phyloP scores from a whole-genome alignment of 2,329 filamentous ascomycete species.

The Gremmenia infestans region DNA sequence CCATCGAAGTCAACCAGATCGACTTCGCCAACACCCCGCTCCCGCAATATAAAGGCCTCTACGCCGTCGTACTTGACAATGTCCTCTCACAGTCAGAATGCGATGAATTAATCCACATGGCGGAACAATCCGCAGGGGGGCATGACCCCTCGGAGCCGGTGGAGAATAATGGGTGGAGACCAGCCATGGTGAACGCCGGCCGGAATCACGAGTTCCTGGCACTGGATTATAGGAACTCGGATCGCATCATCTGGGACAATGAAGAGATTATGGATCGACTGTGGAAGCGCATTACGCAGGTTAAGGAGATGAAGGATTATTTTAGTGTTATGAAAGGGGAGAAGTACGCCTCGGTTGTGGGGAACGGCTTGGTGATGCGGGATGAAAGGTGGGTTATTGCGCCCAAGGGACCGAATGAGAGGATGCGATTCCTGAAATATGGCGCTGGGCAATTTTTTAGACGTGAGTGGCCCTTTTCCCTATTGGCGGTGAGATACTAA shows the following conservation, averaged over 20 bases:
- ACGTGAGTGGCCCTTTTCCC: slow-evolving; percentile 23
- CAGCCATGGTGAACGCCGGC: slow-evolving; percentile 64
- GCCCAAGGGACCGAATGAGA: slow-evolving; percentile 55
- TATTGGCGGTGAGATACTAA: slow-evolving; percentile 12
- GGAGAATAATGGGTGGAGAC: slow-evolving; percentile 49
- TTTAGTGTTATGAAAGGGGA: slow-evolving; percentile 33
- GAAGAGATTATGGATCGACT: slow-evolving; percentile 56
- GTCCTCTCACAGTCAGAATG: slow-evolving; percentile 60
- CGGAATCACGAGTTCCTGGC: slow-evolving; percentile 52
- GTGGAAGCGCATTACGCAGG: slow-evolving; percentile 53
- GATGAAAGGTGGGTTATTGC: slow-evolving; percentile 19
- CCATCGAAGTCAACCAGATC: slow-evolving; percentile 44
- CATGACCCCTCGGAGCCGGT: slow-evolving; percentile 23
- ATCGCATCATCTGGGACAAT: slow-evolving; percentile 70
- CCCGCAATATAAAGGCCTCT: slow-evolving; percentile 47
- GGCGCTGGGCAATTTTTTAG: slow-evolving; percentile 67
- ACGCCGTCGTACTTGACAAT: slow-evolving; percentile 60
- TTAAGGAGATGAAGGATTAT: slow-evolving; percentile 38
- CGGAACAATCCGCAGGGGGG: slow-evolving; percentile 42
- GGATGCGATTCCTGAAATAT: slow-evolving; percentile 73
- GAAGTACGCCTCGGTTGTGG: slow-evolving; percentile 29
- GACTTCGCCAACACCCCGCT: slow-evolving; percentile 49
- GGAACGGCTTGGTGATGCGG: slow-evolving; percentile 26
- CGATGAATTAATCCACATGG: slow-evolving; percentile 43
- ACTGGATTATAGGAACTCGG: slow-evolving; percentile 59